Evolutionary conservation across 2,329 filamentous ascomycete genomes (phyloP), one percentile per base, ranked within the genome.

Genomic region (Aureobasidium subglaciale): DNA sequence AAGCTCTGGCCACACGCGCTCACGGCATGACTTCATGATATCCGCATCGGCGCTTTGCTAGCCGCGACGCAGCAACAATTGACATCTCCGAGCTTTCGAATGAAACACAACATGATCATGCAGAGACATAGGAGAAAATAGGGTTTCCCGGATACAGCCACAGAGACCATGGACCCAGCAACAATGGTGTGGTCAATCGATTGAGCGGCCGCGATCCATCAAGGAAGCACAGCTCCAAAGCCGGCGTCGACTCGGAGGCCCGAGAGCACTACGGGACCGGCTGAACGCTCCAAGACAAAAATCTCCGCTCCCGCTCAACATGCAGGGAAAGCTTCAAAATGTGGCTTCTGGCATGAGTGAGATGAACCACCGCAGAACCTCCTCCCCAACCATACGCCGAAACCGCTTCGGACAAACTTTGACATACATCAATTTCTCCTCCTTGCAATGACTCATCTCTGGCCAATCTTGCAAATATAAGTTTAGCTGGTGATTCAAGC

Each of bases 1-100:
- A 25, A 57, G 45, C 56, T 45, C 46, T 57, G 34, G 46, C 48
- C 41, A 53, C 30, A 34, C 15, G 18, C 22, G 20, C 41, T 43
- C 25, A 24, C 16, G 42, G 16, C 29, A 41, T 52, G 48, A 52
- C 48, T 52, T 52, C 37, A 41, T 40, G 22, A 50, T 38, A 5
- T n/a, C 35, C 35, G 48, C 16, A 10, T 37, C n/a, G 32, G 46
- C 46, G 22, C 22, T 38, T 27, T 20, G 20, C 38, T 10, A 5
- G n/a, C 25, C 35, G 25, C 40, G 35, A 22, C 40, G 34, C 34
- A 29, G 24, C 48, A 22, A 25, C 25, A 29, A 32, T 20, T n/a
- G n/a, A n/a, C n/a, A 38, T 38, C 32, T 22, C 6, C n/a, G 13
- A 8, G 4, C 3, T 2, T 5, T 24, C 18, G 16, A 32, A 22